Evolutionary conservation across 805 yeast genomes (phyloP).

Genomic region (Schizosaccharomyces japonicus): DNA sequence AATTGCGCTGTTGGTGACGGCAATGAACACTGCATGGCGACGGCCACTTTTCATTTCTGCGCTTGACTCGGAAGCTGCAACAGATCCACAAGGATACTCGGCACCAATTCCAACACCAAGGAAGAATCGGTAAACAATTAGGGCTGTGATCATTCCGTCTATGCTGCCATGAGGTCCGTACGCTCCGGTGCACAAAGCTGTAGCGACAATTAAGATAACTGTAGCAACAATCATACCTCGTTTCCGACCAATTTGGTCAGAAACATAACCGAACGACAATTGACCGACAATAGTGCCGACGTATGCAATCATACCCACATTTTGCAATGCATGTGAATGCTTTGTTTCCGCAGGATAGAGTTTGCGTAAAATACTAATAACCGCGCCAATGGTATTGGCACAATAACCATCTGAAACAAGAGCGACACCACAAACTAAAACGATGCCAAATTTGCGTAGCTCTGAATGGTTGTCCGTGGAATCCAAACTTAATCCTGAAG

Average conservation of each 20-base stretch:
- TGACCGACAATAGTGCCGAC: constrained; percentile 83
- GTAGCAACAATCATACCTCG: constrained; percentile 65
- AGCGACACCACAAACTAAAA: neutral
- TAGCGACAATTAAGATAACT: constrained; percentile 45
- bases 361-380: neutral
- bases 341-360: neutral
- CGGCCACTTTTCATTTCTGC: constrained; percentile 53
- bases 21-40: constrained; percentile 68
- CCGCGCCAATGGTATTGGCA: neutral
- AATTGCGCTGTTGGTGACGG: constrained; percentile 76
- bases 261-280: constrained; percentile 51
- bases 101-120: constrained; percentile 80
- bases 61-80: constrained; percentile 81
- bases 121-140: constrained; percentile 66
- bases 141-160: constrained; percentile 57
- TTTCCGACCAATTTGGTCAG: constrained; percentile 64
- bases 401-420: constrained; percentile 3
- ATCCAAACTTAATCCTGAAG: too few species aligned
- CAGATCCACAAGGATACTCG: constrained; percentile 83
- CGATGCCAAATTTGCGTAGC: too few species aligned
- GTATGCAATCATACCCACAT: constrained; percentile 33
- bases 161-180: constrained; percentile 48
- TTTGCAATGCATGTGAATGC: neutral
- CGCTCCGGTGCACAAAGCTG: constrained; percentile 58
- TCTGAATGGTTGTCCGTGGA: too few species aligned